Evolutionary conservation across 345 rosid genomes (phyloP).

Genomic region (Combretum micranthum): DNA sequence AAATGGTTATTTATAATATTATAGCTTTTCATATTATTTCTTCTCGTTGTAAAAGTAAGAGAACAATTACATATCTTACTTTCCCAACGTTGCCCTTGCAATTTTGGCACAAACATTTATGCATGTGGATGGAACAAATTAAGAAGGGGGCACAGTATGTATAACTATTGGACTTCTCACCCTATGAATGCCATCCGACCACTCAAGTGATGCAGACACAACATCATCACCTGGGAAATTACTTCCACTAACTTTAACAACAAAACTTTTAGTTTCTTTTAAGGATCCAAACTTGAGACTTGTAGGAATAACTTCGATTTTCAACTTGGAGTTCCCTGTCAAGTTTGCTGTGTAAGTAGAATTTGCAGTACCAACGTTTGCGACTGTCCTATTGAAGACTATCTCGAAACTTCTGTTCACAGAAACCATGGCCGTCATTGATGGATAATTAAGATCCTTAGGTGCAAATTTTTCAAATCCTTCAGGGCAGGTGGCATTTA

Average conservation of each 20-base stretch:
- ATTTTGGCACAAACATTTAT: too few species aligned
- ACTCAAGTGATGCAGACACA: not conserved
- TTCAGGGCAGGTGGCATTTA: conserved; percentile 23
- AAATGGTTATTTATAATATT: too few species aligned
- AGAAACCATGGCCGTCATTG: conserved; percentile 23
- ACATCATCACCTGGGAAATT: not conserved
- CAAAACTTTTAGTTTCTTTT: conserved; percentile 38
- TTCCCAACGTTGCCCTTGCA: too few species aligned
- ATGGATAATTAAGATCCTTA: conserved; percentile 47
- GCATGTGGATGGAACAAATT: too few species aligned
- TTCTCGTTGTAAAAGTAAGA: too few species aligned
- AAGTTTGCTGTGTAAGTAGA: conserved; percentile 34
- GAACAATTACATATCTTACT: too few species aligned
- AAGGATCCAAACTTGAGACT: conserved; percentile 23
- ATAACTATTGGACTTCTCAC: conserved; percentile 4
- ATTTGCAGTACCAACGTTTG: conserved; percentile 43
- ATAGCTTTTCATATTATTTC: too few species aligned
- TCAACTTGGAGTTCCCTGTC: conserved; percentile 4
- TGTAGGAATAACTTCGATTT: conserved; percentile 29
- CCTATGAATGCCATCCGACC: conserved; percentile 3
- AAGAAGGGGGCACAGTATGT: too few species aligned
- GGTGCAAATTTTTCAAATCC: conserved; percentile 12
- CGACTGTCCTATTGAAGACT: conserved; percentile 39
- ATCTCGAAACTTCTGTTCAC: conserved; percentile 12
- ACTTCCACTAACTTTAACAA: conserved; percentile 22